Percentiles rank a stretch among this genome's conserved stretches.
Evolutionary conservation across 2,329 filamentous ascomycete genomes (phyloP).

Genomic region (Sporothrix pseudoabietina): DNA sequence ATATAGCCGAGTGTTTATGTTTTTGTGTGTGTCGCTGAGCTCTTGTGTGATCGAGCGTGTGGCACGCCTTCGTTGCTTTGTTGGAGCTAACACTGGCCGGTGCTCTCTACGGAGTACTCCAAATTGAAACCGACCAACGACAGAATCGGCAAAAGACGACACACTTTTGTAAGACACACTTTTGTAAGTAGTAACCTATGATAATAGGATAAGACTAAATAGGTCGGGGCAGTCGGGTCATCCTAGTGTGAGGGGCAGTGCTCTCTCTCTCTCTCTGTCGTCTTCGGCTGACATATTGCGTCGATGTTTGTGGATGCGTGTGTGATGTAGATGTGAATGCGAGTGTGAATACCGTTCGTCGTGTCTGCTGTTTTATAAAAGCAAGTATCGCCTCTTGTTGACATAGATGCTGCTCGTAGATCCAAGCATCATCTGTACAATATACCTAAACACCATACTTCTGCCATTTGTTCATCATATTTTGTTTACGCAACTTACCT

Average conservation of each 20-base stretch:
- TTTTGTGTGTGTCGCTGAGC: not conserved
- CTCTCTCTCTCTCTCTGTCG: not conserved
- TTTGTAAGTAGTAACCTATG: not conserved
- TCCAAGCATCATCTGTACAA: not conserved
- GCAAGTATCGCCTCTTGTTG: slow-evolving; percentile 1
- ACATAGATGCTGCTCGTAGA: not conserved
- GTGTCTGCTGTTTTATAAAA: not conserved
- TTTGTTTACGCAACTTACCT: not conserved
- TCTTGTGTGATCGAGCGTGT: not conserved
- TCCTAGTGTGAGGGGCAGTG: slow-evolving; percentile 1
- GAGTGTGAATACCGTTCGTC: not conserved
- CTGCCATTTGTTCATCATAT: not conserved
- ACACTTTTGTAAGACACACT: too few species aligned
- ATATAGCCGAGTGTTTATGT: not conserved
- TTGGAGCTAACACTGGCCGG: not conserved
- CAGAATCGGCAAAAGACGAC: slow-evolving; percentile 11
- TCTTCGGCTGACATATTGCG: slow-evolving; percentile 18
- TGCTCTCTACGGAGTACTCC: not conserved
- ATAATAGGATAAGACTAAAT: not conserved
- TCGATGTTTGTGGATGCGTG: not conserved
- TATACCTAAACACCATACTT: not conserved
- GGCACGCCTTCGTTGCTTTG: slow-evolving; percentile 17
- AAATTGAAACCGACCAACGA: not conserved
- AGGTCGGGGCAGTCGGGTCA: not conserved
- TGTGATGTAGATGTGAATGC: not conserved